Evolutionary conservation across 2,329 filamentous ascomycete species (phyloP).

Genomic region (Mycogone perniciosa): DNA sequence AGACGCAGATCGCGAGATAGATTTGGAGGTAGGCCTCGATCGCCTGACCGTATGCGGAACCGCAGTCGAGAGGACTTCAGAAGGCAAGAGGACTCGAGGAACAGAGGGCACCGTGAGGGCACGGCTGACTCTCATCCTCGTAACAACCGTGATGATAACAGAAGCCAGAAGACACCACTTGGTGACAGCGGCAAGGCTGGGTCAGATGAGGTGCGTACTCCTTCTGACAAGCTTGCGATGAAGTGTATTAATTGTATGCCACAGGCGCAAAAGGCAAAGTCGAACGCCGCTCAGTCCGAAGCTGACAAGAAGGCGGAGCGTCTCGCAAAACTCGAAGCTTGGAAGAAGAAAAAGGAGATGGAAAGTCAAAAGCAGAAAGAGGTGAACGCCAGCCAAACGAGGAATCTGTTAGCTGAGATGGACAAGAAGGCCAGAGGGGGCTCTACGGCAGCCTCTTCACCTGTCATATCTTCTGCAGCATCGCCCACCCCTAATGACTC

Average conservation of each 20-base stretch:
- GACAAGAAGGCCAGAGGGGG: conserved; percentile 57
- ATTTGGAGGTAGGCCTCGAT: conserved; percentile 52
- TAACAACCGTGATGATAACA: conserved; percentile 59
- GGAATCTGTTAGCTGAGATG: conserved; percentile 65
- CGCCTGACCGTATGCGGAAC: conserved; percentile 52
- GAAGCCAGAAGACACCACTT: conserved; percentile 44
- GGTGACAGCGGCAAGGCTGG: conserved; percentile 43
- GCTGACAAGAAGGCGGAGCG: conserved; percentile 71
- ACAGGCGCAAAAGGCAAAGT: conserved; percentile 45
- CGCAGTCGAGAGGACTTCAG: conserved; percentile 61
- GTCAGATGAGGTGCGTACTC: conserved; percentile 37
- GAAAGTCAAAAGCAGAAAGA: conserved; percentile 67
- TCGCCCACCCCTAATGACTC: conserved; percentile 41
- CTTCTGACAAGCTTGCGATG: neutral
- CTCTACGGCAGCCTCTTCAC: conserved; percentile 41
- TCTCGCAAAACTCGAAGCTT: conserved; percentile 76
- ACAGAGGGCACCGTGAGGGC: conserved; percentile 58
- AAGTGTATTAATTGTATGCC: conserved; percentile 19
- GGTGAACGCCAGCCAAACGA: conserved; percentile 56
- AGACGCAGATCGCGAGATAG: conserved; percentile 59
- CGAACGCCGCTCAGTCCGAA: conserved; percentile 52
- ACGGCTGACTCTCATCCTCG: conserved; percentile 65
- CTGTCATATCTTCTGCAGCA: conserved; percentile 44
- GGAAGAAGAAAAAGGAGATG: conserved; percentile 84
- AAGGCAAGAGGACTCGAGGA: conserved; percentile 66